Evolutionary conservation across 371 early-diverging fungal species (phyloP).

Genomic region (Rhizopus arrhizus): DNA sequence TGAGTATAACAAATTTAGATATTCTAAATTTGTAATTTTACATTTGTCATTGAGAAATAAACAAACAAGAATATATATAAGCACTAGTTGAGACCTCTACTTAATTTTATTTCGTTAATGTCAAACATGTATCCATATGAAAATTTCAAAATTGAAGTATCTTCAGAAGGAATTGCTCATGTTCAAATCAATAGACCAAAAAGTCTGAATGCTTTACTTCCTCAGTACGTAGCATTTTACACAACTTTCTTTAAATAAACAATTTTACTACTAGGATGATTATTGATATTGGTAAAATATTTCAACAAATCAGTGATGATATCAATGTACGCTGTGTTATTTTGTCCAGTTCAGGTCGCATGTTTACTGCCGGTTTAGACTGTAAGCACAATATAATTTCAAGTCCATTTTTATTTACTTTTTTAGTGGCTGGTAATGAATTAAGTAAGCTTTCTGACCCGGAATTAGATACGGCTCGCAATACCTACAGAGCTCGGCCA

Average conservation of each 20-base stretch:
- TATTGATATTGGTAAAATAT: conserved; percentile 44
- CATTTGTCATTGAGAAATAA: too few species aligned
- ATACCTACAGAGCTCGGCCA: conserved; percentile 47
- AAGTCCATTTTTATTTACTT: neutral
- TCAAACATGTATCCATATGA: conserved; percentile 57
- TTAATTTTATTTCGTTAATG: conserved; percentile 2
- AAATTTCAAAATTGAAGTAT: conserved; percentile 59
- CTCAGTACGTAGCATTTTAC: conserved; percentile 31
- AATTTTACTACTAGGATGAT: conserved; percentile 19
- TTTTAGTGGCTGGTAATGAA: conserved; percentile 26
- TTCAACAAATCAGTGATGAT: conserved; percentile 61
- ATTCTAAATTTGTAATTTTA: too few species aligned
- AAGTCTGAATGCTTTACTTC: conserved; percentile 80
- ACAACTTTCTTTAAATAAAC: neutral
- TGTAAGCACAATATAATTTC: conserved; percentile 44
- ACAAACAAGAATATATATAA: too few species aligned
- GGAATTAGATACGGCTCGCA: conserved; percentile 53
- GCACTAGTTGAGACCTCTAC: neutral
- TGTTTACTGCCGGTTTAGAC: conserved; percentile 92
- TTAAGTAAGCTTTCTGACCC: conserved; percentile 15
- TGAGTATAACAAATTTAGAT: too few species aligned
- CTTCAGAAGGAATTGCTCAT: conserved; percentile 71
- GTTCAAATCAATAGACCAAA: conserved; percentile 84
- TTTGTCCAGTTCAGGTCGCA: conserved; percentile 70
- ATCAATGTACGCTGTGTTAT: conserved; percentile 72